These are phyloP conservation scores for Clitopilus hobsonii DNA, from an alignment of 768 basidiomycete genomes.

Conservation along the genomic window DNA sequence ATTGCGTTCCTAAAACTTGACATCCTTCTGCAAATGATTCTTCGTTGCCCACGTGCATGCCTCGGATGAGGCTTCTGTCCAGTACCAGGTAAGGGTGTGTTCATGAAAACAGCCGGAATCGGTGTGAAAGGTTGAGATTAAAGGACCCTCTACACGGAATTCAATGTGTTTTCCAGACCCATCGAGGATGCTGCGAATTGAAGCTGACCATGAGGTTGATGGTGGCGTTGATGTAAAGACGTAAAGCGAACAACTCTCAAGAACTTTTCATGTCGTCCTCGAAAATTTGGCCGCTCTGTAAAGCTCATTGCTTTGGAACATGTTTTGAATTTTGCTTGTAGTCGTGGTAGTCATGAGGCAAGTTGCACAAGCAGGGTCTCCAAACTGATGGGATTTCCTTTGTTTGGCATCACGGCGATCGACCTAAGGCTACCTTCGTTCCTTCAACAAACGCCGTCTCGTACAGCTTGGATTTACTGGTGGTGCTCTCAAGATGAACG, in stretches of 20 bases:
- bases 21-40: not conserved
- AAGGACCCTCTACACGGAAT: not conserved
- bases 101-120: not conserved
- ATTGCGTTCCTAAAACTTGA: constrained; percentile 6
- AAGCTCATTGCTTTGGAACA: not conserved
- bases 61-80: not conserved
- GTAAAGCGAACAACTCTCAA: not conserved
- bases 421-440: too few species aligned
- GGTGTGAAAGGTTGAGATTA: not conserved
- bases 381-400: too few species aligned
- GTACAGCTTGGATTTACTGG: too few species aligned
- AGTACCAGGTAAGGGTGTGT: not conserved
- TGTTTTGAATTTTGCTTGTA: too few species aligned
- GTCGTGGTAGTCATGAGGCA: too few species aligned
- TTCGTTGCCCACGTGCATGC: not conserved
- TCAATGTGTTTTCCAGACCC: not conserved
- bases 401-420: too few species aligned
- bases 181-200: not conserved
- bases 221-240: not conserved
- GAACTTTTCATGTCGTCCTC: not conserved
- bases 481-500: too few species aligned
- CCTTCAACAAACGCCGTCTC: too few species aligned
- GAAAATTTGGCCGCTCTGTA: not conserved
- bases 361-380: too few species aligned
- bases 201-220: not conserved